A percentile compares a stretch with the other conserved stretches of the same genome.
Evolutionary conservation across 2,329 filamentous ascomycete species (phyloP).

Genomic region (Chalara sp.): DNA sequence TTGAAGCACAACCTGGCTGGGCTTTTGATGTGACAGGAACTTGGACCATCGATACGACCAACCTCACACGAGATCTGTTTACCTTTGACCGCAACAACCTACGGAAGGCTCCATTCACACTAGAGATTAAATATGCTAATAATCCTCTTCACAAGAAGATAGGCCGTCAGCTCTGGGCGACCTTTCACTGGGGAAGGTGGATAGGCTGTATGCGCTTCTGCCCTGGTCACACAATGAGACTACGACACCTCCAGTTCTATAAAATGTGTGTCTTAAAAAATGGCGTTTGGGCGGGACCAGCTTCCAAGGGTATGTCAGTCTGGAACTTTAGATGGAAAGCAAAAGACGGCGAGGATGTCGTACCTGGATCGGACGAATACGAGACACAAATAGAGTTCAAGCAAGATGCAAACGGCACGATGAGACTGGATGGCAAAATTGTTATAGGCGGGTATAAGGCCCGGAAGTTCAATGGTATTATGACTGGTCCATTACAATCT

Average conservation of each 20-base stretch:
- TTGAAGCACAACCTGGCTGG: constrained; percentile 33
- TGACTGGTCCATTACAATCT: no score
- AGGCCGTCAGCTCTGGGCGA: constrained; percentile 2
- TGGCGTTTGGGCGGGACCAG: constrained; percentile 1
- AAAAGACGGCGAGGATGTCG: background rate
- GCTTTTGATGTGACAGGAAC: constrained; percentile 1
- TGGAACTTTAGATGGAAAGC: constrained; percentile 4
- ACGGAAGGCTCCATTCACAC: background rate
- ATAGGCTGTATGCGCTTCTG: constrained; percentile 3
- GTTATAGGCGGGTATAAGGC: constrained; percentile 1
- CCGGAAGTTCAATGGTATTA: background rate
- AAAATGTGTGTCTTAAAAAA: background rate
- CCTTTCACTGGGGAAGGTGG: background rate
- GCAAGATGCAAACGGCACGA: background rate
- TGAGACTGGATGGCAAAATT: background rate
- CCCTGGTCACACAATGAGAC: constrained; percentile 1
- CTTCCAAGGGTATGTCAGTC: background rate
- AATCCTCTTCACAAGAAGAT: constrained; percentile 2
- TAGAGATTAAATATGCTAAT: constrained; percentile 3
- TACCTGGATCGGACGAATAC: background rate
- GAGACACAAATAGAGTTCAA: constrained; percentile 3
- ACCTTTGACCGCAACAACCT: background rate
- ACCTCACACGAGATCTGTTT: background rate
- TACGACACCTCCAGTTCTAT: background rate
- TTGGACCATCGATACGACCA: constrained; percentile 1